These are phyloP conservation scores for Mycena epipterygia DNA, from an alignment of 768 basidiomycete genomes.

Conservation along the genomic window DNA sequence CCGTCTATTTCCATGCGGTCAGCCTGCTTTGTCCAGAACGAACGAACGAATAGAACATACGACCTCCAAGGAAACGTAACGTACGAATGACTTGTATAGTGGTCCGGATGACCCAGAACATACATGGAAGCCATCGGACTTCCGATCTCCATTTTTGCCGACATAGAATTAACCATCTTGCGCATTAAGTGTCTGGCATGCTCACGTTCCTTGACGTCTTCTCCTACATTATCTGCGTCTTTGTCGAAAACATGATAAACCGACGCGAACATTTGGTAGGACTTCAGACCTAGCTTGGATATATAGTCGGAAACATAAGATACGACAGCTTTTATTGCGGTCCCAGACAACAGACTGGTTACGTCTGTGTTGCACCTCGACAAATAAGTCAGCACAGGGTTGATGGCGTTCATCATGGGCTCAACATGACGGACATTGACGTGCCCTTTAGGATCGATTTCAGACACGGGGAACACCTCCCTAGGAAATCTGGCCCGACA, in stretches of 20 bases:
- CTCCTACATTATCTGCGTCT: constrained; percentile 23
- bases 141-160: constrained; percentile 46
- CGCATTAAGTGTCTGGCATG: not conserved
- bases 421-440: constrained; percentile 8
- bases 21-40: not conserved
- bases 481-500: constrained; percentile 9
- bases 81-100: constrained; percentile 49
- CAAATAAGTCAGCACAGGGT: not conserved
- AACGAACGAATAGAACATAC: constrained; percentile 23
- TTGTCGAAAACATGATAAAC: constrained; percentile 19
- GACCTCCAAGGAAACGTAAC: constrained; percentile 46
- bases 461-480: constrained; percentile 11
- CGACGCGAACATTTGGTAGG: constrained; percentile 3
- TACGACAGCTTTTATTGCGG: constrained; percentile 1
- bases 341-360: not conserved
- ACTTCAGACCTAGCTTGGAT: not conserved
- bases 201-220: constrained; percentile 5
- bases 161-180: constrained; percentile 7
- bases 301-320: constrained; percentile 12
- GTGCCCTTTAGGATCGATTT: constrained; percentile 31
- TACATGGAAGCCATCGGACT: constrained; percentile 47
- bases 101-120: constrained; percentile 49
- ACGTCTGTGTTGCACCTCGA: constrained; percentile 3
- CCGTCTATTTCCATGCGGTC: not conserved
- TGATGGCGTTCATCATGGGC: not conserved